Evolutionary conservation across 371 early-diverging fungal genomes (phyloP).

Genomic region (Actinomortierella ambigua): DNA sequence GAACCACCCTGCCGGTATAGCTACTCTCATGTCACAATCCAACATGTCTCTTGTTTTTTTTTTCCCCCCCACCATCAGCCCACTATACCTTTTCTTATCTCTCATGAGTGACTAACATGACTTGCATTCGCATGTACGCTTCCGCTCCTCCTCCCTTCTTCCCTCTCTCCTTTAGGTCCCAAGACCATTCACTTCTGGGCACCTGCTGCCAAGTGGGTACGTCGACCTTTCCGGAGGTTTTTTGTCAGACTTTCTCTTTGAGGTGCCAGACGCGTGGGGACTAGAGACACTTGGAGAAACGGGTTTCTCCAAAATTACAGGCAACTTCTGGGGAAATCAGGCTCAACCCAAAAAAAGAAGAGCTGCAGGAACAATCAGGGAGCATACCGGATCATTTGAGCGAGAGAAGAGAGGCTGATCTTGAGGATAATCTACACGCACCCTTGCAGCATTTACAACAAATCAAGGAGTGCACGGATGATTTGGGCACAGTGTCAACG

Average conservation of each 20-base stretch:
- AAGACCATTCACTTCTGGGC: constrained; percentile 93
- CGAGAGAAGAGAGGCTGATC: neutral
- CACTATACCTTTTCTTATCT: neutral
- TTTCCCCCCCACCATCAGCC: neutral
- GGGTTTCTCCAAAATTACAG: constrained; percentile 29
- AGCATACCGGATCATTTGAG: neutral
- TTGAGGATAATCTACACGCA: too few species aligned
- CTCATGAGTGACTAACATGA: too few species aligned
- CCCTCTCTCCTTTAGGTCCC: constrained; percentile 59
- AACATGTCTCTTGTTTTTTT: constrained; percentile 3
- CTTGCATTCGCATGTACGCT: too few species aligned
- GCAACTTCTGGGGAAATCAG: too few species aligned
- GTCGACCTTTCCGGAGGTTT: constrained; percentile 2
- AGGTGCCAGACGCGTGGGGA: too few species aligned
- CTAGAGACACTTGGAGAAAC: neutral
- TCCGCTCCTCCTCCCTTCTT: too few species aligned
- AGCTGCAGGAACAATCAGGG: too few species aligned
- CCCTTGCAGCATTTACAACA: neutral
- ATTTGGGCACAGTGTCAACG: too few species aligned
- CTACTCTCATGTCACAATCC: neutral
- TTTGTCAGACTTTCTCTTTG: too few species aligned
- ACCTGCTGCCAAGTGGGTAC: constrained; percentile 86
- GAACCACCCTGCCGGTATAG: constrained; percentile 80
- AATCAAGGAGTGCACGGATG: too few species aligned
- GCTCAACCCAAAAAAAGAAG: too few species aligned